A percentile compares a stretch with the other conserved stretches of the same genome.
These are phyloP conservation scores for Canna indica DNA, from an alignment of 176 grass and related monocot genomes.

Conservation along the genomic window DNA sequence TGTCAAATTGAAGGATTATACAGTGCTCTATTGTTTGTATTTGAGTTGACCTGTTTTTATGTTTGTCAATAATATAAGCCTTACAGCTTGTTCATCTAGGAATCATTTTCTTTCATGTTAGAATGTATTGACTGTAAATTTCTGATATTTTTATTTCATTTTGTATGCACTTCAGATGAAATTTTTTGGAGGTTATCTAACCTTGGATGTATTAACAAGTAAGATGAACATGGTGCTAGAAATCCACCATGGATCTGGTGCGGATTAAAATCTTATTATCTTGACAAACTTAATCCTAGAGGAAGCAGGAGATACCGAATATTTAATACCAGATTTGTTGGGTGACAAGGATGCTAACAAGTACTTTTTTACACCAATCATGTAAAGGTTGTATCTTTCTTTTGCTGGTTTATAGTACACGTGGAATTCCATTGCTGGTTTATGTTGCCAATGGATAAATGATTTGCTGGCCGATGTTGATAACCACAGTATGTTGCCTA, in stretches of 20 bases:
- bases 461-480: no score
- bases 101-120: background rate
- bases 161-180: conserved; percentile 38
- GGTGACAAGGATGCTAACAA: conserved; percentile 12
- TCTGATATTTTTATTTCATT: conserved; percentile 5
- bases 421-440: no score
- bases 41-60: no score
- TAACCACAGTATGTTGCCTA: no score
- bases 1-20: no score
- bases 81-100: background rate
- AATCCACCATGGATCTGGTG: conserved; percentile 78
- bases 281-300: conserved; percentile 40
- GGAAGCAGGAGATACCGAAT: conserved; percentile 50
- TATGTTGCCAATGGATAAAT: no score
- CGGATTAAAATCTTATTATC: conserved; percentile 49
- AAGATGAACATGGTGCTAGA: conserved; percentile 43
- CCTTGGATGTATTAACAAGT: conserved; percentile 18
- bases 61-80: background rate
- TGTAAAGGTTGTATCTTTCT: background rate
- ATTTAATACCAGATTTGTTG: conserved; percentile 36
- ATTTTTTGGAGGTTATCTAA: conserved; percentile 55
- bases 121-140: conserved; percentile 18
- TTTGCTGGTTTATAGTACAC: no score
- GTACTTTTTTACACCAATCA: background rate
- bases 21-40: no score